Evolutionary conservation across 2,329 filamentous ascomycete genomes (phyloP), one percentile per base, ranked within the genome.

Genomic region (Alternaria tenuissima): DNA sequence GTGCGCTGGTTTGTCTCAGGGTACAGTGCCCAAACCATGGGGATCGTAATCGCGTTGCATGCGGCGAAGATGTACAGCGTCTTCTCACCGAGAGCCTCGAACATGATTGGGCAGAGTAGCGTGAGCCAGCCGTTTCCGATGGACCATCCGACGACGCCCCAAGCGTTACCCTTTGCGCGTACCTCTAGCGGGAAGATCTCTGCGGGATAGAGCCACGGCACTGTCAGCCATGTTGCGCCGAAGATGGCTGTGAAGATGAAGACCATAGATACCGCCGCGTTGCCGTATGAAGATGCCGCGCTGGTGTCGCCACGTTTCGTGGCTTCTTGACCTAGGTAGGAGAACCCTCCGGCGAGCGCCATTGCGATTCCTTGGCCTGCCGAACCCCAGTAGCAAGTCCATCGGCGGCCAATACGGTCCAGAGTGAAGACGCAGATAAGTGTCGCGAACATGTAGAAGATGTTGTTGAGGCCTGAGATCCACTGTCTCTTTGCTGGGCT

Each of bases 1-100:
- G 89, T 92, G 0, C 90, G 85, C 73, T 91, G 88, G 70, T 89
- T 91, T 3, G 87, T 91, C 73, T 93, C 91, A 0, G 90, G 91
- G 58, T 92, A 93, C 0, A 93, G 70, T 0, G 88, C 88, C 88
- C 89, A 93, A 0, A 92, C 87, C 78, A 91, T 86, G 0, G 88
- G 85, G 5, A 93, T 88, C 1, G 85, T 84, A 30, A 91, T 75
- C 8, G 88, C 77, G 70, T 92, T 93, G 71, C 85, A 86, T 4
- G 85, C 87, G 1, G 85, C 91, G 67, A 93, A 93, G 52, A 93
- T 88, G 72, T 92, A 91, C 1, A 92, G 81, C 0, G 89, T 92
- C 70, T 91, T 91, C 63, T 91, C 88, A 22, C 85, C 84, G 52
- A 93, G 87, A 6, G 82, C 80, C 57, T 82, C 78, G 71, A 91